A percentile compares a stretch with the other conserved stretches of the same genome.
phyloP scores from a whole-genome alignment of 257 asterid species.

The Ocimum tenuiflorum region DNA sequence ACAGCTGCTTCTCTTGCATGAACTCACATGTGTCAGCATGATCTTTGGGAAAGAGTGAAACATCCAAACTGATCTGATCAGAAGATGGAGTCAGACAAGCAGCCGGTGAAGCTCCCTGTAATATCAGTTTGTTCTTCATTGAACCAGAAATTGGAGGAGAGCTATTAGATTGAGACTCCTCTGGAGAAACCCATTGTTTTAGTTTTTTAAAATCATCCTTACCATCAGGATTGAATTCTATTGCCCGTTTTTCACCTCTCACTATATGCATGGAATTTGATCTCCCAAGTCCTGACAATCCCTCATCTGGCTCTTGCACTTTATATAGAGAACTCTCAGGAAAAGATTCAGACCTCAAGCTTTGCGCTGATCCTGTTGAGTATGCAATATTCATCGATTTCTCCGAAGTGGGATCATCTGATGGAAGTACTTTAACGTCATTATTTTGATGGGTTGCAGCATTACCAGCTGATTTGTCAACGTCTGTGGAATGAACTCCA shows the following conservation, averaged over 20 bases:
- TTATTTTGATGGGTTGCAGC: conserved; percentile 32
- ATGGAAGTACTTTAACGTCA: conserved; percentile 25
- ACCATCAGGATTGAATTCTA: conserved; percentile 32
- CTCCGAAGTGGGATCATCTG: conserved; percentile 28
- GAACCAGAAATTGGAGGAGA: conserved; percentile 33
- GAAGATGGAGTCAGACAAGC: conserved; percentile 28
- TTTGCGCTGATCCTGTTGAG: conserved; percentile 23
- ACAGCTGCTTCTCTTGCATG: conserved; percentile 55
- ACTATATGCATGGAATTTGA: conserved; percentile 32
- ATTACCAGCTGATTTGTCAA: conserved; percentile 32
- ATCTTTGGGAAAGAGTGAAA: conserved; percentile 41
- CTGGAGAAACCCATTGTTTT: conserved; percentile 38
- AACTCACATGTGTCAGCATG: conserved; percentile 33
- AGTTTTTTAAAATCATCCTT: conserved; percentile 47
- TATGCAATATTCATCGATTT: conserved; percentile 25
- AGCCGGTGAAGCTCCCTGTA: conserved; percentile 34
- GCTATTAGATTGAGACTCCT: conserved; percentile 28
- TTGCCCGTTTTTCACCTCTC: conserved; percentile 53
- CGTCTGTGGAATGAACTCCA: conserved; percentile 30
- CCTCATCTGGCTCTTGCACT: conserved; percentile 32
- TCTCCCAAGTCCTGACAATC: conserved; percentile 36
- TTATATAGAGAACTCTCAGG: conserved; percentile 28
- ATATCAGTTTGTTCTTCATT: conserved; percentile 32
- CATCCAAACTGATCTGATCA: conserved; percentile 43
- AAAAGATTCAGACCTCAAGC: conserved; percentile 24